These are phyloP conservation scores for Elsinoe batatas DNA, from an alignment of 2,329 filamentous ascomycete species.

Conservation along the genomic window DNA sequence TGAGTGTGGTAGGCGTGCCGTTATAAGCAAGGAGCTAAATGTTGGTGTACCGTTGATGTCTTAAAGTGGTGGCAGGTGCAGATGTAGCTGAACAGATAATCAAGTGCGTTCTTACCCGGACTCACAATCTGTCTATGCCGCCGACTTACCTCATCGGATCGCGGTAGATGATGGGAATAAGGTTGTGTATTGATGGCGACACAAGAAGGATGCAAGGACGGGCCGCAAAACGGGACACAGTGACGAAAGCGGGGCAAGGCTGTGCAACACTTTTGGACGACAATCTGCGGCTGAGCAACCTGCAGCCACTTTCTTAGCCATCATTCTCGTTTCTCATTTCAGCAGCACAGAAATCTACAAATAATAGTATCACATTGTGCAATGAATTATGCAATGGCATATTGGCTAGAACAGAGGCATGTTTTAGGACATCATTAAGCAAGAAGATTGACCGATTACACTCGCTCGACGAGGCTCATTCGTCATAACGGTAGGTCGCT, in stretches of 20 bases:
- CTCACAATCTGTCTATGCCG: neutral
- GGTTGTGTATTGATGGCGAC: neutral
- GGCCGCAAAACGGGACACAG: neutral
- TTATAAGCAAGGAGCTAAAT: slow-evolving; percentile 8
- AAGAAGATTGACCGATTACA: no score
- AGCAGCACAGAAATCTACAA: no score
- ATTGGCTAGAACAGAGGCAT: no score
- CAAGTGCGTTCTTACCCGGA: neutral
- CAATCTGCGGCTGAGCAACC: neutral
- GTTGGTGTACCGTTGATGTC: slow-evolving; percentile 7
- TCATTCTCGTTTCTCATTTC: no score
- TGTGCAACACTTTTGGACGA: neutral
- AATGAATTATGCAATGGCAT: no score
- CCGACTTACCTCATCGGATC: neutral
- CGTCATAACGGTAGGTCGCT: no score
- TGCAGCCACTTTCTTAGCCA: no score
- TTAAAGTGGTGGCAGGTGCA: slow-evolving; percentile 4
- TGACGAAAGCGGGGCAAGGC: slow-evolving; percentile 7
- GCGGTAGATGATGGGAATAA: neutral
- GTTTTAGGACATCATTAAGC: no score
- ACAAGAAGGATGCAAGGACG: neutral
- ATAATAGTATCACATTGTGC: no score
- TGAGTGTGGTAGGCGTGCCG: slow-evolving; percentile 1
- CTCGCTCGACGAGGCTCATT: no score
- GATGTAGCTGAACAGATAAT: neutral